Percentiles rank a stretch among this genome's conserved stretches.
These are phyloP conservation scores for Paecilomyces formosus DNA, from an alignment of 2,329 filamentous ascomycete species.

Conservation along the genomic window DNA sequence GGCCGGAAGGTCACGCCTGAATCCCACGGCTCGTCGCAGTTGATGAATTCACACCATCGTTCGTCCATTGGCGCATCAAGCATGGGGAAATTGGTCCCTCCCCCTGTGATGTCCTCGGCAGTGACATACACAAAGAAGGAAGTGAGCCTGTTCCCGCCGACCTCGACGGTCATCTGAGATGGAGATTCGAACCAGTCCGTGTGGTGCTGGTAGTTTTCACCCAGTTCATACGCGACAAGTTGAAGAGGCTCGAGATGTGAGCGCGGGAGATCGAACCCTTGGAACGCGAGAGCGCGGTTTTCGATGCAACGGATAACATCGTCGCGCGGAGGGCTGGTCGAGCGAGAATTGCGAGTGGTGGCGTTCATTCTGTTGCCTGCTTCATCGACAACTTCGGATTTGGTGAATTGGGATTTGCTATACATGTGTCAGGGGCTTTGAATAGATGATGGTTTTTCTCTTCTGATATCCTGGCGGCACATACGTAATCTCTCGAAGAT, in stretches of 20 bases:
- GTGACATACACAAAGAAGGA: conserved; percentile 45
- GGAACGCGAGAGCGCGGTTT: conserved; percentile 40
- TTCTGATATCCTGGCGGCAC: conserved; percentile 4
- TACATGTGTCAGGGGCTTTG: conserved; percentile 5
- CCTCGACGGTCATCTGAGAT: conserved; percentile 25
- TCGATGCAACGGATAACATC: conserved; percentile 42
- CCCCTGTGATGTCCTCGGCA: conserved; percentile 33
- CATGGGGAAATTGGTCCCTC: conserved; percentile 45
- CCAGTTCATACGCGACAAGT: conserved; percentile 40
- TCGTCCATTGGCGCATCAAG: conserved; percentile 30
- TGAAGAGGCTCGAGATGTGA: conserved; percentile 41
- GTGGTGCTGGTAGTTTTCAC: conserved; percentile 44
- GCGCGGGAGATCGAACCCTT: conserved; percentile 34
- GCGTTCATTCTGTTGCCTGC: conserved; percentile 14
- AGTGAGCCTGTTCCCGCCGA: conserved; percentile 39
- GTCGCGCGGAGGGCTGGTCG: conserved; percentile 39
- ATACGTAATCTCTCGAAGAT: conserved; percentile 48
- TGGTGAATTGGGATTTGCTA: conserved; percentile 38
- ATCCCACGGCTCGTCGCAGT: conserved; percentile 44
- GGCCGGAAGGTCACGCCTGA: conserved; percentile 44
- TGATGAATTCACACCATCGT: conserved; percentile 39
- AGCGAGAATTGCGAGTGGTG: conserved; percentile 40
- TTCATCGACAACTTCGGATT: conserved; percentile 33
- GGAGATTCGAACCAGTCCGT: conserved; percentile 45
- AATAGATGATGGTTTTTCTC: background rate